Evolutionary conservation across 2,329 filamentous ascomycete species (phyloP).

Genomic region (Colletotrichum spinosum): DNA sequence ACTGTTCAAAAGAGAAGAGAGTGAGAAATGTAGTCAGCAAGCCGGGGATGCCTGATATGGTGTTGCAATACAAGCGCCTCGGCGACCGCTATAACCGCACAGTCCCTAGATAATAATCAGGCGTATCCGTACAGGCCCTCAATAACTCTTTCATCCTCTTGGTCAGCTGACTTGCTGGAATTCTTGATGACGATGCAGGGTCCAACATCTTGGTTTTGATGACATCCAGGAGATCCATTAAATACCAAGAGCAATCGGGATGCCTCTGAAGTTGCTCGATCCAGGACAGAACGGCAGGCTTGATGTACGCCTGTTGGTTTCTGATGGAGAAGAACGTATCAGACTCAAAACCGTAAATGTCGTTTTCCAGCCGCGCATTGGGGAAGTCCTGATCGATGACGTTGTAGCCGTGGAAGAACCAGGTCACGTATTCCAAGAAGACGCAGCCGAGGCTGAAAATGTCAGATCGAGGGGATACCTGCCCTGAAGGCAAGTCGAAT

Average conservation of each 20-base stretch:
- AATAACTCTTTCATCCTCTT: conserved; percentile 5
- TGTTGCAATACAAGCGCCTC: too few species aligned
- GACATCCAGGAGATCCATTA: neutral
- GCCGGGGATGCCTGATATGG: too few species aligned
- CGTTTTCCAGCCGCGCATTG: neutral
- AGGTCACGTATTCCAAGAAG: conserved; percentile 51
- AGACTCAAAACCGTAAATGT: conserved; percentile 19
- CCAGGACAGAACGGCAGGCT: conserved; percentile 13
- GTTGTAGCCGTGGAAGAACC: conserved; percentile 44
- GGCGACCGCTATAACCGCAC: too few species aligned
- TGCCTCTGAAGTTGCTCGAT: neutral
- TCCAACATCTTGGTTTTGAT: conserved; percentile 16
- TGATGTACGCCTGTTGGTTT: conserved; percentile 6
- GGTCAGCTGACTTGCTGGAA: conserved; percentile 1
- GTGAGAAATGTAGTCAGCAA: too few species aligned
- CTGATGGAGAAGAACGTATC: conserved; percentile 21
- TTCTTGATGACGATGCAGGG: conserved; percentile 1
- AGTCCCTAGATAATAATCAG: neutral
- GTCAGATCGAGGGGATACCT: conserved; percentile 43
- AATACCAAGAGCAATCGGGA: conserved; percentile 19
- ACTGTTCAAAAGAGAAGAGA: too few species aligned
- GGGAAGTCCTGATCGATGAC: conserved; percentile 37
- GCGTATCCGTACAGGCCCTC: neutral
- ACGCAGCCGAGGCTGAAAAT: conserved; percentile 51
- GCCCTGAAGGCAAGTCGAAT: conserved; percentile 40